phyloP scores from a whole-genome alignment of 805 yeast species.

The Ogataea neopini region DNA sequence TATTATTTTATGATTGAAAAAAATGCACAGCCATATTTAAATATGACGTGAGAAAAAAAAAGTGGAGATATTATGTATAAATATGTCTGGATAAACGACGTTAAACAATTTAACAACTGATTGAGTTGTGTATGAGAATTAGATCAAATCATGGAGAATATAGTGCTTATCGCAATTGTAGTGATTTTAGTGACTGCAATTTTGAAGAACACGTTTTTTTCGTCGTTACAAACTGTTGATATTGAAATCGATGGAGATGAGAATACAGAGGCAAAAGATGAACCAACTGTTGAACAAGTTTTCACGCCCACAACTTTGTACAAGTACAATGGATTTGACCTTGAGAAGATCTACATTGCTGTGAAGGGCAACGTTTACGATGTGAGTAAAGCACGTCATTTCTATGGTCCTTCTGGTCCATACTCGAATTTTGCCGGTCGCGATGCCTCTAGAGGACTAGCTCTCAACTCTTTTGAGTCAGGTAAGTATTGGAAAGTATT shows the following conservation, averaged over 20 bases:
- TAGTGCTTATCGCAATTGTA: conserved; percentile 26
- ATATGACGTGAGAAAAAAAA: not conserved
- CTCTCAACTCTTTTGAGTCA: conserved; percentile 80
- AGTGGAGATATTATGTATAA: not conserved
- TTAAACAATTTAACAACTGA: too few relatives aligned
- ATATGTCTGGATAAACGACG: too few relatives aligned
- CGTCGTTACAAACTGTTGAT: conserved; percentile 20
- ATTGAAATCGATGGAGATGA: conserved; percentile 29
- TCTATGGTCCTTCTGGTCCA: conserved; percentile 96
- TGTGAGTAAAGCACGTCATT: conserved; percentile 73
- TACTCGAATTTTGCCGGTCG: conserved; percentile 94
- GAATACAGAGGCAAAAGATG: conserved; percentile 15
- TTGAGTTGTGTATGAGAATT: too few relatives aligned
- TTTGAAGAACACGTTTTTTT: conserved; percentile 26
- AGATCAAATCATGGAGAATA: conserved; percentile 30
- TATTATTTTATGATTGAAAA: not conserved
- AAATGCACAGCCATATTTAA: not conserved
- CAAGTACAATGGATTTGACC: conserved; percentile 78
- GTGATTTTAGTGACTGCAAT: conserved; percentile 25
- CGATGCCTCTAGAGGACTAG: conserved; percentile 92
- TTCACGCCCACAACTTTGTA: conserved; percentile 77
- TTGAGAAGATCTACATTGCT: conserved; percentile 78
- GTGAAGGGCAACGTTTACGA: conserved; percentile 87
- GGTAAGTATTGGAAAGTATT: conserved; percentile 28
- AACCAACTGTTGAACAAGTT: conserved; percentile 35